Evolutionary conservation across 805 yeast genomes (phyloP), one percentile per base, ranked within the genome.

Genomic region (Lipomyces mesembrius): DNA sequence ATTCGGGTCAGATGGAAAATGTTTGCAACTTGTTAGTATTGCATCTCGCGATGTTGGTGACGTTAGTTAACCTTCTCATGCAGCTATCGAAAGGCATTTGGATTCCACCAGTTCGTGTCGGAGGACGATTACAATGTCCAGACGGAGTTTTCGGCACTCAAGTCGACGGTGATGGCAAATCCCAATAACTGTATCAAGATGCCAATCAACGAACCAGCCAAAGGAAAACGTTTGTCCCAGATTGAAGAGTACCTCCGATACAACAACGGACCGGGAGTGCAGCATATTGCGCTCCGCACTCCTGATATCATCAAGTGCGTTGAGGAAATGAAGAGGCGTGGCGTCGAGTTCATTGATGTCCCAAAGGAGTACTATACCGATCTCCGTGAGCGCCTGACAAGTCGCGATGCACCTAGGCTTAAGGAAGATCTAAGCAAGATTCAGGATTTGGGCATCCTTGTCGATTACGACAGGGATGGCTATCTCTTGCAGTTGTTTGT

Each of bases 171-270:
- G 14, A 88, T 91, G 92, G 85, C 93, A 0, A 85, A 90, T 7
- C 79, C 82, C 14, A 84, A 87, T 71, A 90, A 88, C 17, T 76
- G 74, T 52, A 83, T 90, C 70, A 89, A 90, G 76, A 87, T 91
- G 86, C 96, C 97, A 17, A 84, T 91, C 60, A 91, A 91, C 77
- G 96, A 91, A 76, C 97, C 97, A 0, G 94, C 92, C 0, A 75
- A 80, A 59, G 91, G 93, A 0, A 75, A 79, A 54, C 83, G 83
- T 75, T 85, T 82, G 74, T 87, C 93, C 2, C 97, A 91, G 75
- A 88, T 91, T 66, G 96, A 91, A 77, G 97, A 91, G 77, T 91
- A 88, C 75, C 77, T 88, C 69, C 89, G 87, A 61, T 91, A 81
- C 74, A 83, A 90, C 75, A 84, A 85, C 59, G 96, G 97, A 0